phyloP scores from a whole-genome alignment of 2,329 filamentous ascomycete genomes.

The Diaporthe citriasiana region DNA sequence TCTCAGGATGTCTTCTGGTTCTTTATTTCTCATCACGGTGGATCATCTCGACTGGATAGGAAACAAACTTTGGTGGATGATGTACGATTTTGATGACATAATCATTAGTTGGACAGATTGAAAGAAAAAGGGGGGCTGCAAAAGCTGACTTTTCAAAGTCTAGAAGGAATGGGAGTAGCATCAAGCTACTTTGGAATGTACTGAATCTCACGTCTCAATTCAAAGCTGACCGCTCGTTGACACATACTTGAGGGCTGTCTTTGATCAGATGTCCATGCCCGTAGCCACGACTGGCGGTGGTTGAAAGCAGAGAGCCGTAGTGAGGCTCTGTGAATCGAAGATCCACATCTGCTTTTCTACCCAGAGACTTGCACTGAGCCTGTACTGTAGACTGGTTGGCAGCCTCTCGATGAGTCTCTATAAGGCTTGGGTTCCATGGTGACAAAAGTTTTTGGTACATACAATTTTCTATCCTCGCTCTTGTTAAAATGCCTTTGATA shows the following conservation, averaged over 20 bases:
- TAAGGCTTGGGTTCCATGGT: no score
- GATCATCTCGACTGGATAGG: background rate
- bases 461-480: no score
- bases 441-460: no score
- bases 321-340: no score
- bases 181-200: background rate
- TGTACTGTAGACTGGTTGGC: no score
- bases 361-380: no score
- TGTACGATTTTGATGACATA: constrained; percentile 32
- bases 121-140: constrained; percentile 39
- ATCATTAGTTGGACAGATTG: background rate
- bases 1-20: constrained; percentile 20
- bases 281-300: no score
- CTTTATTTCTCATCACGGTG: constrained; percentile 1
- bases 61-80: background rate
- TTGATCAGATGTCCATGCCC: no score
- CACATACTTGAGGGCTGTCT: background rate
- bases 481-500: no score
- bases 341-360: no score
- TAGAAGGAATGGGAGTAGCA: background rate
- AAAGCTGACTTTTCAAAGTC: constrained; percentile 29
- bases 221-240: background rate
- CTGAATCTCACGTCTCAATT: constrained; percentile 18
- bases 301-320: no score
- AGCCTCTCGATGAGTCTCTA: no score